Evolutionary conservation across 2,329 filamentous ascomycete genomes (phyloP).

Genomic region (Basipetospora chlamydospora): DNA sequence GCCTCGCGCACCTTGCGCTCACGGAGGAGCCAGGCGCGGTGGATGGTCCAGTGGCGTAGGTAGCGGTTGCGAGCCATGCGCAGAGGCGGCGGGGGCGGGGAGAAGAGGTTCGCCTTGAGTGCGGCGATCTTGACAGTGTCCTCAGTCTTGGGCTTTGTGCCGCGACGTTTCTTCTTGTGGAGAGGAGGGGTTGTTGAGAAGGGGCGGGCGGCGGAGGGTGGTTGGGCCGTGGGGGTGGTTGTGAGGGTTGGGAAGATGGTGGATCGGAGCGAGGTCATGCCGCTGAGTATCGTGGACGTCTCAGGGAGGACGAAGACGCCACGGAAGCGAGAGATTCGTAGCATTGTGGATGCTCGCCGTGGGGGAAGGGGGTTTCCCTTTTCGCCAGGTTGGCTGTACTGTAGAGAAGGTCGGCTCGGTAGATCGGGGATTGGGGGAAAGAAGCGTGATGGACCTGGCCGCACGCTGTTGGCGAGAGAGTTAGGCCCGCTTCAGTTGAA

Average conservation of each 20-base stretch:
- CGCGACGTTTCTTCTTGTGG: conserved; percentile 13
- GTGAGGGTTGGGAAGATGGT: conserved; percentile 5
- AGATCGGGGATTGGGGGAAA: too few species aligned
- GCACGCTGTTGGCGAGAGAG: too few species aligned
- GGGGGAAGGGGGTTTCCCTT: too few species aligned
- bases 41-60: conserved; percentile 97
- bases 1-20: conserved; percentile 51
- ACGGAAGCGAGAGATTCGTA: not conserved
- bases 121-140: conserved; percentile 20
- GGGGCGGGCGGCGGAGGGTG: conserved; percentile 12
- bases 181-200: conserved; percentile 17
- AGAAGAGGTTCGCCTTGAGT: conserved; percentile 33
- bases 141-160: conserved; percentile 14
- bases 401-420: too few species aligned
- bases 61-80: conserved; percentile 76
- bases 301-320: conserved; percentile 3
- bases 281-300: too few species aligned
- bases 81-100: conserved; percentile 50
- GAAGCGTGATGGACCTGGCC: too few species aligned
- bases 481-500: too few species aligned
- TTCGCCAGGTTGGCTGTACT: too few species aligned
- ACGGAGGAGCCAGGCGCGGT: conserved; percentile 83
- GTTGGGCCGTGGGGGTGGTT: conserved; percentile 9
- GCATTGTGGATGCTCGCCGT: not conserved
- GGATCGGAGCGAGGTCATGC: not conserved